A percentile compares a stretch with the other conserved stretches of the same genome.
Conservation (phyloP, 2,329 filamentous ascomycete species). For the Dendrostoma leiphaemia region DNA sequence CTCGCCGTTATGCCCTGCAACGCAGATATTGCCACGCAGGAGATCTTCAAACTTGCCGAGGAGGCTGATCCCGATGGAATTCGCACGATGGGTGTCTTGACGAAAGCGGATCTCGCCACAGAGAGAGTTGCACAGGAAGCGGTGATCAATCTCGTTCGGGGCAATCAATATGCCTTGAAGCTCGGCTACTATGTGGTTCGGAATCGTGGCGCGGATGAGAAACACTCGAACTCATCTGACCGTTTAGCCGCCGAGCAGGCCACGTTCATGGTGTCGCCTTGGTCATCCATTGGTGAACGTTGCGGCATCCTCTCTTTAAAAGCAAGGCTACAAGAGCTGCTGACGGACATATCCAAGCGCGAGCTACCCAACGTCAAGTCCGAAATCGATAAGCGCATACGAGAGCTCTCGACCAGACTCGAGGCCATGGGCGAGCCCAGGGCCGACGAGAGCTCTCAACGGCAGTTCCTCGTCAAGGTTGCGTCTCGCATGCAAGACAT, state of each 20-base stretch:
- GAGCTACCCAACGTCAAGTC: conserved; percentile 34
- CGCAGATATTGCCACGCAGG: conserved; percentile 37
- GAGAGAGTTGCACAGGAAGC: conserved; percentile 38
- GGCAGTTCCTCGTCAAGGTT: conserved; percentile 33
- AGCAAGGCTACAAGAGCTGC: conserved; percentile 32
- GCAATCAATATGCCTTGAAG: conserved; percentile 37
- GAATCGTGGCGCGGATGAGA: conserved; percentile 45
- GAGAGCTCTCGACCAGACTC: conserved; percentile 18
- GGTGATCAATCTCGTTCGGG: conserved; percentile 39
- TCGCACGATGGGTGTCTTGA: conserved; percentile 49
- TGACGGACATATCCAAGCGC: conserved; percentile 39
- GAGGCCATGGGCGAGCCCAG: conserved; percentile 31
- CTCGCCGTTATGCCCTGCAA: conserved; percentile 42
- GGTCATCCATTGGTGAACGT: conserved; percentile 30
- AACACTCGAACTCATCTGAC: conserved; percentile 27
- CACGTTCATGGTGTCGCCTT: conserved; percentile 37
- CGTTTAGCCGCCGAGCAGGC: conserved; percentile 31
- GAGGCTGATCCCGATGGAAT: conserved; percentile 37
- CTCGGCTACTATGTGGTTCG: conserved; percentile 49
- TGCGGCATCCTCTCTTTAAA: conserved; percentile 36
- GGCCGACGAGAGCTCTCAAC: conserved; percentile 28
- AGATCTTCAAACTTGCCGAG: conserved; percentile 36
- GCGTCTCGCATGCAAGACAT: conserved; percentile 29
- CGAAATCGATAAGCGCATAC: conserved; percentile 23
- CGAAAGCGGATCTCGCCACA: conserved; percentile 56